These are phyloP conservation scores for Mortierella sp. DNA, from an alignment of 371 early-diverging fungal species.

Conservation along the genomic window DNA sequence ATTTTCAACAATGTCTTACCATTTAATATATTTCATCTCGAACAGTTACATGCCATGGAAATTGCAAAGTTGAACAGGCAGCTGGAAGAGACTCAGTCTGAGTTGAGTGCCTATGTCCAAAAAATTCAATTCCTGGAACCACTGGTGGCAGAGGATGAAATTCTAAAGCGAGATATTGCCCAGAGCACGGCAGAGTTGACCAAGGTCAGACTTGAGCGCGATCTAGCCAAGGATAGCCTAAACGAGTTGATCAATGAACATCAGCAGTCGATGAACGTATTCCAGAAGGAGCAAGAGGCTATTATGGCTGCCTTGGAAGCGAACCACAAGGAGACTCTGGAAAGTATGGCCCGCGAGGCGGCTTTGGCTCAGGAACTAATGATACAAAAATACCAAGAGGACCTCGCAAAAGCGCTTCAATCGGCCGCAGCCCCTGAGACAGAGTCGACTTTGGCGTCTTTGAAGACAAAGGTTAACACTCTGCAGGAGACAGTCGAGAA, in stretches of 20 bases:
- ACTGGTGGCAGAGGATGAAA: slow-evolving; percentile 42
- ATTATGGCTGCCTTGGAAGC: slow-evolving; percentile 25
- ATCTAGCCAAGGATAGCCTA: slow-evolving; percentile 46
- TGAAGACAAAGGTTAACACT: slow-evolving; percentile 2
- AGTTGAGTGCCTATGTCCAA: slow-evolving; percentile 41
- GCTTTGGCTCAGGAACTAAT: slow-evolving; percentile 28
- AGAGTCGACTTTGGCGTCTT: not conserved
- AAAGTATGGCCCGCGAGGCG: slow-evolving; percentile 25
- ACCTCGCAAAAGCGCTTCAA: slow-evolving; percentile 14
- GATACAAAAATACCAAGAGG: slow-evolving; percentile 21
- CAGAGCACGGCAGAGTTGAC: slow-evolving; percentile 34
- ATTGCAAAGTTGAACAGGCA: slow-evolving; percentile 25
- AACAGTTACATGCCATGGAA: slow-evolving; percentile 27
- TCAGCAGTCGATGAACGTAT: slow-evolving; percentile 27
- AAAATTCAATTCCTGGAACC: slow-evolving; percentile 42
- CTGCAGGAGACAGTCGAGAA: slow-evolving; percentile 13
- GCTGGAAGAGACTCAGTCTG: slow-evolving; percentile 36
- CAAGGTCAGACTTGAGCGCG: slow-evolving; percentile 40
- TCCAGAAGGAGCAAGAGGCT: slow-evolving; percentile 42
- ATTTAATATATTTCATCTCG: not conserved
- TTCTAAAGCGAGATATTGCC: slow-evolving; percentile 29
- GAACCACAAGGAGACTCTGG: slow-evolving; percentile 30
- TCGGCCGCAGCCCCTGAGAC: not conserved
- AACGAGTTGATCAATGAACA: slow-evolving; percentile 49
- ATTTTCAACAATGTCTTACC: not conserved